Base-by-base conservation (phyloP, 176 grass and related monocot genomes). In the Triticum timopheevii region DNA sequence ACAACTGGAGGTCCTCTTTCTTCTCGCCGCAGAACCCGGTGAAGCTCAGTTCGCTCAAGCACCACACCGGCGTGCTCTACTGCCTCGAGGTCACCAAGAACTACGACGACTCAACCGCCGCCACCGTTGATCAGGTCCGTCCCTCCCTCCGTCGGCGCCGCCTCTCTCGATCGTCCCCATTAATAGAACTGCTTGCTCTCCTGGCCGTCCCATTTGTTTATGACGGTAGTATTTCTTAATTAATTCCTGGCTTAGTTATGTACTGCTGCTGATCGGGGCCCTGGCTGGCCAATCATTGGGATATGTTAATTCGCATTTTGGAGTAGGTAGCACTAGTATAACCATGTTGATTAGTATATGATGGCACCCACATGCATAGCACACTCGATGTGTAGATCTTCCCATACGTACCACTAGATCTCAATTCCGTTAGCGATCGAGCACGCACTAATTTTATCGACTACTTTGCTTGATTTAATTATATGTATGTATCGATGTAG, bases 1-100 rank as follows among this genome's bases (percentile, higher is more conserved):
- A 99, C 90, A 99, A 96, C 87, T 96, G 97, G 97, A 88, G 97
- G 59, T 99, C 97, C 12, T 99, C 97, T 76, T 99, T 99, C 88
- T 99, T 99, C 97, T 99, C 97, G 38, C 92, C 92, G 7, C 87
- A 88, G 89, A 99, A 99, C 79, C 92, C 97, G 1, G 92, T 99
- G 19, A 99, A 99, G 85, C 69, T 94, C 68, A 93, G 83, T 92
- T 94, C 97, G 54, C 83, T 99, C 30, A 88, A 87, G 27, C 73
- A 61, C 90, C 85, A 88, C 84, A 70, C 78, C 77, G 87, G 85
- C 63, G 90, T 96, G 47, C 90, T 96, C 34, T 99, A 99, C 90
- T 96, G 97, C 87, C 84, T 96, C 31, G 97, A 99, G 90, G 76
- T 99, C 85, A 91, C 97, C 12, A 96, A 94, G 84, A 96, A 94